Conservation (phyloP, 2,329 filamentous ascomycete species). For the Cladophialophora bantiana region DNA sequence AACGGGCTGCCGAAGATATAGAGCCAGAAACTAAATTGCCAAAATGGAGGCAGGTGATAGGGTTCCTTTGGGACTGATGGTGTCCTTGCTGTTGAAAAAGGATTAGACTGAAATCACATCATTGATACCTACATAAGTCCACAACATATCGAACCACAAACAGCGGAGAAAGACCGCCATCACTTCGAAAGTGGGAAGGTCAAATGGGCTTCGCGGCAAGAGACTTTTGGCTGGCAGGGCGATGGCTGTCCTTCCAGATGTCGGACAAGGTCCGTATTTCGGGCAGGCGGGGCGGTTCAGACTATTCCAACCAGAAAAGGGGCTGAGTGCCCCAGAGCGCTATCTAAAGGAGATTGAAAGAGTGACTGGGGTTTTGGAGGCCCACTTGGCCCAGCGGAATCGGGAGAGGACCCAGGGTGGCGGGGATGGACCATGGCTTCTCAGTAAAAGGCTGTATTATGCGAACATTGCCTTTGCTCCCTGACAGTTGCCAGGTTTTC, state of each 20-base stretch:
- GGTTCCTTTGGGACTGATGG: constrained; percentile 37
- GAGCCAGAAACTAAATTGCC: constrained; percentile 40
- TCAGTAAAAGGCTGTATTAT: constrained; percentile 53
- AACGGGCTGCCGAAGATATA: constrained; percentile 51
- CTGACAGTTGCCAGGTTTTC: constrained; percentile 36
- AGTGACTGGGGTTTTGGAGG: constrained; percentile 55
- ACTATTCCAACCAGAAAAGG: constrained; percentile 51
- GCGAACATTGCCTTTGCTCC: constrained; percentile 52
- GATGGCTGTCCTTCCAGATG: constrained; percentile 56
- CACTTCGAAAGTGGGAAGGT: constrained; percentile 31
- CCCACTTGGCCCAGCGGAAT: constrained; percentile 42
- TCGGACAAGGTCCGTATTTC: constrained; percentile 58
- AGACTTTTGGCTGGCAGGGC: constrained; percentile 50
- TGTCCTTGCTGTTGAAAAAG: neutral
- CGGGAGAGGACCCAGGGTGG: constrained; percentile 3
- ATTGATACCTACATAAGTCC: neutral
- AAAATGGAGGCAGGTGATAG: constrained; percentile 32
- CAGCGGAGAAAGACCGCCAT: too few species aligned
- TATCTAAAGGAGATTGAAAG: constrained; percentile 56
- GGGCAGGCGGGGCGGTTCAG: constrained; percentile 57
- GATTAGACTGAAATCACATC: neutral
- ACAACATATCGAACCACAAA: neutral
- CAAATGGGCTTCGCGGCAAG: constrained; percentile 47
- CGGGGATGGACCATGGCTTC: constrained; percentile 47
- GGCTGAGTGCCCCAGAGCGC: constrained; percentile 53